Conservation (phyloP, 805 yeast genomes). For the Wickerhamomyces alni region DNA sequence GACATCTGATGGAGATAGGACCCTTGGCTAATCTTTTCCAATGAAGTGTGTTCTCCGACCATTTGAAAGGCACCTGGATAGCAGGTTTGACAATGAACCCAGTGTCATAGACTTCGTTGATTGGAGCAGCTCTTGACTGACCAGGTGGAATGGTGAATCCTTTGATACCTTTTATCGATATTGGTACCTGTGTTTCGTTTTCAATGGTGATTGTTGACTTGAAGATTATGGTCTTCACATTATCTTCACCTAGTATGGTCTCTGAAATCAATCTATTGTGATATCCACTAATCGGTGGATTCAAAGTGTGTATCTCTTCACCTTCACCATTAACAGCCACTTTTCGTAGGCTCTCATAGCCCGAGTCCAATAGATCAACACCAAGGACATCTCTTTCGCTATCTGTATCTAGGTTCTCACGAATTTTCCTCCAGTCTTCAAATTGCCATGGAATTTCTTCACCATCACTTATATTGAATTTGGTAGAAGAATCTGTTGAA, state of each 20-base stretch:
- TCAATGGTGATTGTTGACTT: conserved; percentile 68
- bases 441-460: conserved; percentile 77
- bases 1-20: conserved; percentile 57
- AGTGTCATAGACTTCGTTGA: conserved; percentile 57
- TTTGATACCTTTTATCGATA: conserved; percentile 28
- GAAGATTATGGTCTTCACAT: conserved; percentile 71
- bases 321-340: conserved; percentile 79
- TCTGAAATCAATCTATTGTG: conserved; percentile 76
- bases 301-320: conserved; percentile 63
- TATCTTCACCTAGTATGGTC: conserved; percentile 62
- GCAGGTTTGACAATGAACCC: conserved; percentile 58
- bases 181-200: conserved; percentile 55
- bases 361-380: conserved; percentile 49
- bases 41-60: conserved; percentile 57
- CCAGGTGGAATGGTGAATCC: conserved; percentile 47
- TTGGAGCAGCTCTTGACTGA: conserved; percentile 61
- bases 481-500: conserved; percentile 21
- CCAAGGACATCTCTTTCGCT: conserved; percentile 57
- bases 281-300: conserved; percentile 54
- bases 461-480: conserved; percentile 38
- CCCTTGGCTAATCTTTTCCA: conserved; percentile 59
- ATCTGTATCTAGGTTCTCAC: conserved; percentile 72
- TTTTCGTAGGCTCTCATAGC: conserved; percentile 45
- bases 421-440: conserved; percentile 85
- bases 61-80: conserved; percentile 47